Base-by-base conservation (phyloP, 257 asterid species). In the Petunia axillaris region DNA sequence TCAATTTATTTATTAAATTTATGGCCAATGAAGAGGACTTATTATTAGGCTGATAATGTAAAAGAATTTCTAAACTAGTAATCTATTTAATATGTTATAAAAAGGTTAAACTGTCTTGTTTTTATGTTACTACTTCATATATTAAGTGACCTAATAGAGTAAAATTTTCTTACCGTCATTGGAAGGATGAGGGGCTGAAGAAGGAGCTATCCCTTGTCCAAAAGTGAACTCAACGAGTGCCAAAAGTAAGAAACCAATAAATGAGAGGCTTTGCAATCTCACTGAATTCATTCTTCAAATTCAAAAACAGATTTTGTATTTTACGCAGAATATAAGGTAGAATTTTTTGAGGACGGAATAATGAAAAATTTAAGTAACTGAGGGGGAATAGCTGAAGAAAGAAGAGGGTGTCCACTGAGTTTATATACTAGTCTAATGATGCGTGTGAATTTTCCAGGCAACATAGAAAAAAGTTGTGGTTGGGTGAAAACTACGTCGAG, bases 181-280 rank as follows among this genome's bases (percentile, higher is more conserved):
- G 3, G 65, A 65, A 44, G 85, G 82, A 50, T n/a, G 3, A 6
- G 79, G 85, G 2, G 85, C 82, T 1, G 82, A 59, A 39, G 85
- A 67, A 77, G 85, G 85, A 82, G 85, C 79, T 7, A 76, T 44
- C 75, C 8, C 41, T 77, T 82, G 85, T 55, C 85, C 85, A 38
- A 16, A 48, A 57, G 75, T n/a, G 2, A 77, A 15, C 7, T 82
- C 79, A 37, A 82, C 35, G n/a, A 82, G 64, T 2, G 71, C 70
- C 40, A 55, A 9, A 10, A 64, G 52, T 40, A 81, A 41, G n/a
- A 64, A 64, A 1, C 74, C 40, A 52, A 82, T n/a, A 8, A 82
- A 55, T 16, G 84, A 66, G 70, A 82, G 52, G 5, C 37, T 36
- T 1, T 43, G 55, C 37, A 77, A 15, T 52, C 78, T 66, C 39